These are phyloP conservation scores for Trichoderma sp. DNA, from an alignment of 2,329 filamentous ascomycete genomes.

Conservation along the genomic window DNA sequence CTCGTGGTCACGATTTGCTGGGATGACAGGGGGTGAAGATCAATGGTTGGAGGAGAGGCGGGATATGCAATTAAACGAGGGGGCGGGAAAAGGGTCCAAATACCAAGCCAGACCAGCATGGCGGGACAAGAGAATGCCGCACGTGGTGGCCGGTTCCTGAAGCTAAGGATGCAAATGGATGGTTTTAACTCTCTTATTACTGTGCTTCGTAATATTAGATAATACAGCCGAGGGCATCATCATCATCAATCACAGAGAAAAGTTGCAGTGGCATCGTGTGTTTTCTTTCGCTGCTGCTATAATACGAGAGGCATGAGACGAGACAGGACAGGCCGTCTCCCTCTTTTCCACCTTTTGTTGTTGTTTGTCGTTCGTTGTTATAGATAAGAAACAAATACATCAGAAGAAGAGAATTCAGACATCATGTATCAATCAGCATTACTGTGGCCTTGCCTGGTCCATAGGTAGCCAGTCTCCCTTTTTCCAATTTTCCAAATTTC, in stretches of 20 bases:
- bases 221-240: not conserved
- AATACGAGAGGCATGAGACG: not conserved
- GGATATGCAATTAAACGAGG: slow-evolving; percentile 29
- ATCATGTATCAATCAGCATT: not conserved
- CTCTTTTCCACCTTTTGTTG: not conserved
- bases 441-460: not conserved
- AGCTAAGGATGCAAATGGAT: not conserved
- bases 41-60: not conserved
- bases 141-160: slow-evolving; percentile 19
- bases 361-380: not conserved
- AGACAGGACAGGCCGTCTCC: not conserved
- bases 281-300: not conserved
- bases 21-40: not conserved
- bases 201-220: not conserved
- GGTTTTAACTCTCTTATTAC: too few relatives aligned
- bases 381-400: not conserved
- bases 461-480: not conserved
- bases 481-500: not conserved
- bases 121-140: not conserved
- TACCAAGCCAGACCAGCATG: not conserved
- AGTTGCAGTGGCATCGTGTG: too few relatives aligned
- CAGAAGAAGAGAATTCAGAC: slow-evolving; percentile 3
- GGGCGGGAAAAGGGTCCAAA: not conserved
- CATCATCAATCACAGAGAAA: too few relatives aligned
- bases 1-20: not conserved